Conservation (phyloP, 305 asterid species). For the Rubia tinctorum region DNA sequence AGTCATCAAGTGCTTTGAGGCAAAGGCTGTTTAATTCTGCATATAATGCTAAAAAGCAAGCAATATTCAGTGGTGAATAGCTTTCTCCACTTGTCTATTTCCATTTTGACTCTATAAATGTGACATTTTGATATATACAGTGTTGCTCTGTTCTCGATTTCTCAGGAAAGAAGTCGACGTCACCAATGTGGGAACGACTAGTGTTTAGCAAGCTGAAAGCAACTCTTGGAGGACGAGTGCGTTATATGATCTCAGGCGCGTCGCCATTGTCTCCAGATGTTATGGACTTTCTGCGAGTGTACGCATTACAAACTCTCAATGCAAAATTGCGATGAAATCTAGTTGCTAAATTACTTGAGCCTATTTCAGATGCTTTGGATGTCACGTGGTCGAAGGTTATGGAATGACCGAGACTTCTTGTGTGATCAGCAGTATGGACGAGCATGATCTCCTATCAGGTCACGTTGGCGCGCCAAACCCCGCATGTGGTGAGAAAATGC, state of each 20-base stretch:
- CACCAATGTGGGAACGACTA: slow-evolving; percentile 60
- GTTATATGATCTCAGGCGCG: slow-evolving; percentile 64
- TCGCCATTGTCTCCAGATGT: slow-evolving; percentile 75
- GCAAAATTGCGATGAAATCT: not conserved
- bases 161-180: slow-evolving; percentile 53
- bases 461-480: slow-evolving; percentile 69
- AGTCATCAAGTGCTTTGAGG: slow-evolving; percentile 46
- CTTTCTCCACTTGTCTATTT: not conserved
- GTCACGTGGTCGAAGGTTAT: slow-evolving; percentile 56
- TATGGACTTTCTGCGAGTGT: slow-evolving; percentile 71
- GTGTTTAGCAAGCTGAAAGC: slow-evolving; percentile 60
- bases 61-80: slow-evolving; percentile 38
- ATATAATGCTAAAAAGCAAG: slow-evolving; percentile 51
- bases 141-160: not conserved
- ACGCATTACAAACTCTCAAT: slow-evolving; percentile 20
- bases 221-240: slow-evolving; percentile 66
- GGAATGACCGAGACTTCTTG: slow-evolving; percentile 81
- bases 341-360: not conserved
- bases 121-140: not conserved
- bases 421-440: slow-evolving; percentile 55
- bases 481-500: slow-evolving; percentile 54
- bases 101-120: not conserved
- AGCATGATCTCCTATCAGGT: slow-evolving; percentile 51
- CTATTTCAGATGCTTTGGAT: slow-evolving; percentile 56
- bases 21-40: slow-evolving; percentile 60